Evolutionary conservation across 176 grass and related monocot species (phyloP), one percentile per base, ranked within the genome.

Genomic region (Eleusine coracana): DNA sequence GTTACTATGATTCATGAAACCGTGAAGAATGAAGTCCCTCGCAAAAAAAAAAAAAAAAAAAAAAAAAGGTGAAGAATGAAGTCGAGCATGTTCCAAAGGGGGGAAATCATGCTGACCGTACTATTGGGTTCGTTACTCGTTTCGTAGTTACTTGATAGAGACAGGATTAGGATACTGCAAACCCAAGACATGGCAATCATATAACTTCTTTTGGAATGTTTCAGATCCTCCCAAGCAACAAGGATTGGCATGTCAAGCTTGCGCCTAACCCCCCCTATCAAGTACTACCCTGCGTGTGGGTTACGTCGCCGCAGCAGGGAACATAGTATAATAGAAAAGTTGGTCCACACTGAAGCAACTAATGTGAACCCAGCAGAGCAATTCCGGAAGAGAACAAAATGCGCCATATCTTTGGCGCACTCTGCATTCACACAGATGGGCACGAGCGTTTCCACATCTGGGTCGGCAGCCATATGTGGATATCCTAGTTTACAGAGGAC

Each of bases 291-390:
- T 84, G 58, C 46, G 74, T 74, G 21, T 37, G 14, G 68, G 46
- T 83, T 21, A 73, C 73, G 61, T 74, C 23, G 10, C 49, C 36
- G 73, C 66, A 56, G 3, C 45, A 66, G 6, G 25, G 12, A 55
- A 21, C 27, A 54, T 71, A 77, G 49, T 20, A 68, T 59, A 59
- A 4, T 6, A 0, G 64, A 1, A 77, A 10, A 1, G 44, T 10
- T 66, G 41, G 66, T 66, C 34, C 36, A 72, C 77, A 13, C 70
- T 46, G 84, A 86, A 59, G 71, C 74, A 46, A 82, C 37, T 73
- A 17, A 58, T 38, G 46, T 65, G 20, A 63, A 34, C 42, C 56
- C 50, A 79, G 7, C 7, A 62, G 52, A 77, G 25, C 10, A 79
- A 61, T 56, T 51, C 7, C 20, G 14, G 80, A 28, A 38, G 80